Evolutionary conservation across 2,329 filamentous ascomycete genomes (phyloP).

Genomic region (Chaetothyriales sp.): DNA sequence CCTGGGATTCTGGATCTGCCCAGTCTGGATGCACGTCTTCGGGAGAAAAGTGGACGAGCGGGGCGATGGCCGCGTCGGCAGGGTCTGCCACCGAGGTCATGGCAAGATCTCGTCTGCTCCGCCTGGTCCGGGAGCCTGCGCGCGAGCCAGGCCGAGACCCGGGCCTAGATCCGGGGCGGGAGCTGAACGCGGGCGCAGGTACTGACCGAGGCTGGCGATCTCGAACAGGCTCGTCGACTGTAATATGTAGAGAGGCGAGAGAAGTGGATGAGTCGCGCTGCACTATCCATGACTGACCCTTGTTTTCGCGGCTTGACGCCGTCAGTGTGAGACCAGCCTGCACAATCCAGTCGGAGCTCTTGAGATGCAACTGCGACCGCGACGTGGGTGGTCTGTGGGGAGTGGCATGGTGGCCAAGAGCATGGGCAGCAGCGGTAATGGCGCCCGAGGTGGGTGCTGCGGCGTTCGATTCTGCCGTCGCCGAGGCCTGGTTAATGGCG

Average conservation of each 20-base stretch:
- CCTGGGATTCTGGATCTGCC: constrained; percentile 15
- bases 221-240: constrained; percentile 11
- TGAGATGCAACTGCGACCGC: constrained; percentile 5
- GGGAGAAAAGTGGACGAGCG: neutral
- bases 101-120: constrained; percentile 23
- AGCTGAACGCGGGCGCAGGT: constrained; percentile 14
- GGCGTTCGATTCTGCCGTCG: neutral
- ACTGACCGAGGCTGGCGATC: constrained; percentile 23
- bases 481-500: neutral
- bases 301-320: constrained; percentile 42
- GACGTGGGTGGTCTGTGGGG: neutral
- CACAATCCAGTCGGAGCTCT: constrained; percentile 35
- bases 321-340: constrained; percentile 43
- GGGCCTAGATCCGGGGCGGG: constrained; percentile 2
- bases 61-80: constrained; percentile 6
- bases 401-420: constrained; percentile 9
- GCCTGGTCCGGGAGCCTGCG: constrained; percentile 18
- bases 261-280: constrained; percentile 42
- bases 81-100: constrained; percentile 21
- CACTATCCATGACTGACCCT: constrained; percentile 47
- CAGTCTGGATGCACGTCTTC: constrained; percentile 13
- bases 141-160: constrained; percentile 14
- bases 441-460: constrained; percentile 8
- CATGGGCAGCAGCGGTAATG: constrained; percentile 10
- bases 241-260: constrained; percentile 19